phyloP scores from a whole-genome alignment of 1,139 yeast species.

The Yamadazyma diospyri region DNA sequence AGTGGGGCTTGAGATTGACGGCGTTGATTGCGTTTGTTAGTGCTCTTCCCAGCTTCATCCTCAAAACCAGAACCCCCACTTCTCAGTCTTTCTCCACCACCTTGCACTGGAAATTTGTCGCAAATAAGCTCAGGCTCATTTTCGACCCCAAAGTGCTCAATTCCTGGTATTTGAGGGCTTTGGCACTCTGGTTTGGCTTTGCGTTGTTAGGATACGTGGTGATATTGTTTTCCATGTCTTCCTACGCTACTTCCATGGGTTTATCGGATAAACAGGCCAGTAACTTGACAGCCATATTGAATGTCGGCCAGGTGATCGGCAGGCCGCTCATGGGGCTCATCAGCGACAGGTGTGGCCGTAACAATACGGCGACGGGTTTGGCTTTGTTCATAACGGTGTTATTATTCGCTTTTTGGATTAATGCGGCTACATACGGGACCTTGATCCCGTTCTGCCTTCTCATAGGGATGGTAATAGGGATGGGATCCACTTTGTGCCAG shows the following conservation, averaged over 20 bases:
- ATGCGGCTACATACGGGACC: constrained; percentile 48
- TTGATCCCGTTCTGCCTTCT: constrained; percentile 50
- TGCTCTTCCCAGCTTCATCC: constrained; percentile 27
- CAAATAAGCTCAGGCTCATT: constrained; percentile 19
- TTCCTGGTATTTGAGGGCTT: constrained; percentile 35
- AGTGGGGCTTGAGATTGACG: constrained; percentile 65
- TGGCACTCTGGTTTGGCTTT: constrained; percentile 55
- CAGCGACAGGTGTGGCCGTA: constrained; percentile 59
- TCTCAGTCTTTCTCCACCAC: constrained; percentile 24
- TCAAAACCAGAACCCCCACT: constrained; percentile 43
- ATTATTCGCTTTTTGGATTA: constrained; percentile 51
- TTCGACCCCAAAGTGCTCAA: constrained; percentile 30
- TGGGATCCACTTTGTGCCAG: constrained; percentile 61
- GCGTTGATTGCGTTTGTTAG: constrained; percentile 34
- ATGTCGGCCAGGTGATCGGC: constrained; percentile 63
- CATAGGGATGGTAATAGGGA: constrained; percentile 56
- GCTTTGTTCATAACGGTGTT: constrained; percentile 33
- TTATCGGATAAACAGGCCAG: constrained; percentile 55
- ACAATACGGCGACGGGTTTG: constrained; percentile 41
- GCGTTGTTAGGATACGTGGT: constrained; percentile 57
- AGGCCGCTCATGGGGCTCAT: constrained; percentile 59
- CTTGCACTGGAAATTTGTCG: constrained; percentile 19
- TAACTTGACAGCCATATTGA: constrained; percentile 55
- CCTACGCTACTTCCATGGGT: constrained; percentile 62
- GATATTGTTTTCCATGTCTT: constrained; percentile 56